Evolutionary conservation across 495 filamentous ascomycete species (phyloP), one percentile per base, ranked within the genome.

Genomic region (Daldinia bambusicola): DNA sequence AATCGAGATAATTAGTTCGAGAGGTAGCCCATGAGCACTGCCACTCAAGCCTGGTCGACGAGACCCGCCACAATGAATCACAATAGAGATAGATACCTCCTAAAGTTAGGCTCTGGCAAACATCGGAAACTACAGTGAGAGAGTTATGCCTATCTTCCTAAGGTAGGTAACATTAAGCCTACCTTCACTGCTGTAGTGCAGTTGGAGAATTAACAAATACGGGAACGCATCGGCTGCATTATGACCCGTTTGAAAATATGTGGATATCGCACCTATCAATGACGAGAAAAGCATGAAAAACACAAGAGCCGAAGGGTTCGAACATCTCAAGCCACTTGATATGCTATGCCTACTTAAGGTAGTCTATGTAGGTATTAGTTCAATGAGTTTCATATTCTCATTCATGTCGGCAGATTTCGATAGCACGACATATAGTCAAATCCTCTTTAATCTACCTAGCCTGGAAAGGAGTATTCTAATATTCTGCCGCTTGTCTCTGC

Each of bases 371-470:
- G 26, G 13, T 34, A 52, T 20, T 40, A 14, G 51, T 14, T 66
- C 22, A 51, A 62, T 34, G 22, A 50, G n/a, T 13, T 26, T 38
- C 18, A 37, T 16, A 18, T 52, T 41, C 13, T 9, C 34, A 20
- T 20, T 53, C 62, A 50, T 61, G 12, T 6, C 36, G 18, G 50
- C 18, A 20, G 38, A 32, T 14, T 30, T 51, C 52, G 36, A n/a
- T 31, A 36, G 48, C 18, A 37, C 43, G n/a, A 38, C 57, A 59
- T 32, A 37, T 60, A 10, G n/a, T 20, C 37, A 55, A 65, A 43
- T 52, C 45, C 31, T n/a, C 31, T 14, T 7, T 51, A 6, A 13
- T 34, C 61, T 56, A 14, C 26, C 26, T 26, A 26, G 26, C 26
- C 26, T 26, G 26, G 3, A 26, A 26, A 26, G 0, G 7, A 51